Evolutionary conservation across 441 rosid genomes (phyloP).

Genomic region (Aquilaria agallochum): DNA sequence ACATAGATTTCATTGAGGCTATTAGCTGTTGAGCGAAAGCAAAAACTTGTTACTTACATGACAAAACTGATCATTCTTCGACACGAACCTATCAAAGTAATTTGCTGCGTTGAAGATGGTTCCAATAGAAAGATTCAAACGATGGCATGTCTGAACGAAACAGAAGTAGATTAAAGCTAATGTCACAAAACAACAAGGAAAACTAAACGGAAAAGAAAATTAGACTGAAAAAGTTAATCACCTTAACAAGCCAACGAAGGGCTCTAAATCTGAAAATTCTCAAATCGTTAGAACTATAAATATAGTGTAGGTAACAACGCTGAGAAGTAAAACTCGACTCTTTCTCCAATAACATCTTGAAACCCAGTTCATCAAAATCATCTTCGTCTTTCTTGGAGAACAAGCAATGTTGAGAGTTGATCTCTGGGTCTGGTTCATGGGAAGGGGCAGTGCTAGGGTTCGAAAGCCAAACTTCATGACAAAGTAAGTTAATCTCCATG

Average conservation of each 20-base stretch:
- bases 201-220: background rate
- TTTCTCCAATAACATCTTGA: conserved; percentile 38
- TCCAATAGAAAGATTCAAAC: conserved; percentile 47
- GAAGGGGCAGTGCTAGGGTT: conserved; percentile 22
- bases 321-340: conserved; percentile 45
- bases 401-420: background rate
- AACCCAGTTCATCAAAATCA: conserved; percentile 29
- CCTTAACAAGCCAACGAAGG: conserved; percentile 68
- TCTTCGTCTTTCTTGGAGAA: conserved; percentile 36
- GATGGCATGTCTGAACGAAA: conserved; percentile 38
- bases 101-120: conserved; percentile 63
- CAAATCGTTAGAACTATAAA: conserved; percentile 29
- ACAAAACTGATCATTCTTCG: conserved; percentile 29
- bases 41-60: conserved; percentile 30
- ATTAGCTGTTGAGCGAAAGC: background rate
- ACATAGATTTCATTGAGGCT: too few species aligned
- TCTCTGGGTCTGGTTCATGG: conserved; percentile 10
- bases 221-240: conserved; percentile 8
- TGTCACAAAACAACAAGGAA: background rate
- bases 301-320: conserved; percentile 31
- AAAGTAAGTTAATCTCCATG: conserved; percentile 60
- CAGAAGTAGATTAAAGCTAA: background rate
- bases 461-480: conserved; percentile 69
- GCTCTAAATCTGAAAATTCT: conserved; percentile 35
- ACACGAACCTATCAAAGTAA: conserved; percentile 70